These are phyloP conservation scores for Ramularia endophylla DNA, from an alignment of 2,329 filamentous ascomycete genomes.

Conservation along the genomic window DNA sequence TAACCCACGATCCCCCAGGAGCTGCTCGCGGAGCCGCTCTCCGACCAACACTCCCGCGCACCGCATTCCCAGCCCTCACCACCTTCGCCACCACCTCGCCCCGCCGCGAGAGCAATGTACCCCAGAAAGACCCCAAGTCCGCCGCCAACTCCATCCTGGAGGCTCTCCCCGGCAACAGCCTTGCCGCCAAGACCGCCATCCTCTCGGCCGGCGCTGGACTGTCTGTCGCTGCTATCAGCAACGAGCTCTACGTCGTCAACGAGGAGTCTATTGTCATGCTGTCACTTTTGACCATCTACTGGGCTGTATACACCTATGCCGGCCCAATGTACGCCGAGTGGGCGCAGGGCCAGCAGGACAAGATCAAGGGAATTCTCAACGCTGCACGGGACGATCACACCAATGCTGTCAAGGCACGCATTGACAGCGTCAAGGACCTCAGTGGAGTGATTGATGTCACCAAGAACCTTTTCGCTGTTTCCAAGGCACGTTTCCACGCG, in stretches of 20 bases:
- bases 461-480: conserved; percentile 95
- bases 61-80: conserved; percentile 67
- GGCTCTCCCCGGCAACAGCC: conserved; percentile 81
- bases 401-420: conserved; percentile 88
- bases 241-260: conserved; percentile 99
- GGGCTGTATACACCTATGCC: conserved; percentile 84
- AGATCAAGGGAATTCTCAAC: conserved; percentile 94
- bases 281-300: conserved; percentile 90
- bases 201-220: conserved; percentile 88
- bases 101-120: conserved; percentile 57
- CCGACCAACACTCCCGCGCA: conserved; percentile 67
- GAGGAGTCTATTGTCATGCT: conserved; percentile 95
- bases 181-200: conserved; percentile 94
- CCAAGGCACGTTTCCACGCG: conserved; percentile 62
- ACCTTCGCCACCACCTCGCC: conserved; percentile 60
- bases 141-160: conserved; percentile 96
- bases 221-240: conserved; percentile 93
- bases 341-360: conserved; percentile 81
- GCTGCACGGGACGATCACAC: conserved; percentile 91
- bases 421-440: conserved; percentile 92
- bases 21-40: conserved; percentile 54
- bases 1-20: conserved; percentile 48
- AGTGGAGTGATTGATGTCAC: conserved; percentile 91
- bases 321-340: conserved; percentile 89
- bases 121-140: conserved; percentile 84